Evolutionary conservation across 2,329 filamentous ascomycete genomes (phyloP), one percentile per base, ranked within the genome.

Genomic region (Stylonectria norvegica): DNA sequence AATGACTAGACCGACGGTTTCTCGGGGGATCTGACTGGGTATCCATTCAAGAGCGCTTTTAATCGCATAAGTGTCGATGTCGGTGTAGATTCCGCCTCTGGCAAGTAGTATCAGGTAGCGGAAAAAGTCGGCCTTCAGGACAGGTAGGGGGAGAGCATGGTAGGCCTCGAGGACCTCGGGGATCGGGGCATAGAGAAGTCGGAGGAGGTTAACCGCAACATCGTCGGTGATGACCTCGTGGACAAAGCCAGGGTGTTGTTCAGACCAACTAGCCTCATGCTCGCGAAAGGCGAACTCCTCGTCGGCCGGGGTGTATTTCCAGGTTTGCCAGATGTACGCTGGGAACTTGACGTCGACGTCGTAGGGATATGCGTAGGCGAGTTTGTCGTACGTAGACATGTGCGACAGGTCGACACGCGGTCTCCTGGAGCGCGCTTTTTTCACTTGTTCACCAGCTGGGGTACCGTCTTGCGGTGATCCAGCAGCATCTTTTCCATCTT

Each of bases 251-350:
- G 90, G 91, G 63, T 98, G 89, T 56, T 85, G 70, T 52, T 86
- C 76, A 7, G 87, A 85, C 93, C 93, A 98, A 47, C 86, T 89
- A 11, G 88, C 86, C 68, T 97, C 93, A 44, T 89, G 77, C 33
- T 86, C 81, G 47, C 90, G 83, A 60, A 95, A 90, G 15, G 73
- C 68, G 61, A 98, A 98, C 47, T 86, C 75, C 36, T 79, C 74
- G 16, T 88, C 85, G 2, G 83, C 78, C 0, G 91, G 90, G 1
- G 81, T 86, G 58, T 81, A 84, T 65, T 94, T 96, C 93, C 93
- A 98, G 11, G 93, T 98, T 73, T 98, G 93, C 93, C 93, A 98
- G 60, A 98, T 94, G 71, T 95, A 97, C 41, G 89, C 90, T 3
- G 93, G 93, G 64, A 97, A 97, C 64, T 91, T 95, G 54, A 75